Percentiles rank a stretch among this genome's conserved stretches.
These are phyloP conservation scores for Fusarium sp. DNA, from an alignment of 2,329 filamentous ascomycete genomes.

Conservation along the genomic window DNA sequence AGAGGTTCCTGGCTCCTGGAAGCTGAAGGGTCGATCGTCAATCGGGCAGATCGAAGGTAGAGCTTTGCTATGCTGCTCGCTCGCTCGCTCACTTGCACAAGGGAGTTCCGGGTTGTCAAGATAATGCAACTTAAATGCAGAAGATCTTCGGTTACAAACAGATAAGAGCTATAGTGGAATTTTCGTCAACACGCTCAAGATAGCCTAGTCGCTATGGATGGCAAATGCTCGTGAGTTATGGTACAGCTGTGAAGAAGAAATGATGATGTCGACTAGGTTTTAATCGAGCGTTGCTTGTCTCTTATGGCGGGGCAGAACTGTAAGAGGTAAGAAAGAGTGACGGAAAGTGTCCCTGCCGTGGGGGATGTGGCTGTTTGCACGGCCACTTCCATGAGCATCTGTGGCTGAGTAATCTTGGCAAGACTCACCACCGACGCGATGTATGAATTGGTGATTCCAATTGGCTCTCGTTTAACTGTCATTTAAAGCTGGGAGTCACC, in stretches of 20 bases:
- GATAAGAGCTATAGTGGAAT: background rate
- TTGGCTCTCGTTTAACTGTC: slow-evolving; percentile 10
- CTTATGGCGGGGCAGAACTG: slow-evolving; percentile 43
- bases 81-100: slow-evolving; percentile 10
- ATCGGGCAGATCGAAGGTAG: background rate
- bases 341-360: slow-evolving; percentile 26
- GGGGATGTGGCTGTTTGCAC: slow-evolving; percentile 20
- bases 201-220: background rate
- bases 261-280: slow-evolving; percentile 44
- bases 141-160: background rate
- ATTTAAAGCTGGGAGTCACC: slow-evolving; percentile 25
- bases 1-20: background rate
- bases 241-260: slow-evolving; percentile 11
- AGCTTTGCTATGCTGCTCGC: slow-evolving; percentile 24
- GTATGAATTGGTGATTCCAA: slow-evolving; percentile 14
- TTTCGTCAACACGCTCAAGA: background rate
- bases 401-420: slow-evolving; percentile 38
- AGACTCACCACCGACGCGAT: slow-evolving; percentile 8
- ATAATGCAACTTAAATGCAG: background rate
- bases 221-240: background rate
- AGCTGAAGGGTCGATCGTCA: slow-evolving; percentile 8
- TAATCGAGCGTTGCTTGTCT: slow-evolving; percentile 29
- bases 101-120: slow-evolving; percentile 7
- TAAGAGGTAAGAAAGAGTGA: slow-evolving; percentile 7
- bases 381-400: slow-evolving; percentile 12